Percentiles rank a stretch among this genome's conserved stretches.
phyloP scores from a whole-genome alignment of 768 basidiomycete genomes.

The Kwoniella mangroviensis region DNA sequence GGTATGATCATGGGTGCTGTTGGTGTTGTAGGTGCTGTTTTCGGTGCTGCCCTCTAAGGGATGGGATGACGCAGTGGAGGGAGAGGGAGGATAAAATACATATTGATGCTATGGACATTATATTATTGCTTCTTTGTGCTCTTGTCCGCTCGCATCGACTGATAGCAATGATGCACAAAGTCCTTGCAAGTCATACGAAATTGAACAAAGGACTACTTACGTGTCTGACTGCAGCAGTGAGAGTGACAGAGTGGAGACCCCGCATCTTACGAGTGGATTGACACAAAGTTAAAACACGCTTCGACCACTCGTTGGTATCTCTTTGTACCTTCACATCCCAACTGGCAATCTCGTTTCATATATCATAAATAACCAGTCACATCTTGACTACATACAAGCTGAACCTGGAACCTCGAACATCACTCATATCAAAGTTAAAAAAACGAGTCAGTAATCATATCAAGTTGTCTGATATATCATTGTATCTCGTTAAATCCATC shows the following conservation, averaged over 20 bases:
- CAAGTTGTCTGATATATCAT: too few relatives aligned
- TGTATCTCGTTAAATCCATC: too few relatives aligned
- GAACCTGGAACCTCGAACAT: too few relatives aligned
- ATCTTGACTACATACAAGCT: neutral
- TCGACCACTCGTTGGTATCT: neutral
- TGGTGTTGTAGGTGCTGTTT: conserved; percentile 46
- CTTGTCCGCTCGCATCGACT: too few relatives aligned
- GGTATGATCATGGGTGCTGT: conserved; percentile 42
- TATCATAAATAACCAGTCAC: neutral
- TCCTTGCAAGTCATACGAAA: too few relatives aligned
- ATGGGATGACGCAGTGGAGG: neutral
- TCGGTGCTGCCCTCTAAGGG: conserved; percentile 33
- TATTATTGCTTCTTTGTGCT: too few relatives aligned
- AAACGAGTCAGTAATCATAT: neutral
- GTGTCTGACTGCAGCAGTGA: too few relatives aligned
- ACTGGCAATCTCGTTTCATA: neutral
- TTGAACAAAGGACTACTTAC: too few relatives aligned
- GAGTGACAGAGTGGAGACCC: neutral
- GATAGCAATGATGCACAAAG: too few relatives aligned
- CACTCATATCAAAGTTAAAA: neutral
- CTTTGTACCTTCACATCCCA: neutral
- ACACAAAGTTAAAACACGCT: neutral
- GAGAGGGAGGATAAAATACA: neutral
- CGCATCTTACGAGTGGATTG: neutral
- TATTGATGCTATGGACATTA: conserved; percentile 1